Evolutionary conservation across 2,329 filamentous ascomycete species (phyloP).

Genomic region (Pseudogymnoascus sp.): DNA sequence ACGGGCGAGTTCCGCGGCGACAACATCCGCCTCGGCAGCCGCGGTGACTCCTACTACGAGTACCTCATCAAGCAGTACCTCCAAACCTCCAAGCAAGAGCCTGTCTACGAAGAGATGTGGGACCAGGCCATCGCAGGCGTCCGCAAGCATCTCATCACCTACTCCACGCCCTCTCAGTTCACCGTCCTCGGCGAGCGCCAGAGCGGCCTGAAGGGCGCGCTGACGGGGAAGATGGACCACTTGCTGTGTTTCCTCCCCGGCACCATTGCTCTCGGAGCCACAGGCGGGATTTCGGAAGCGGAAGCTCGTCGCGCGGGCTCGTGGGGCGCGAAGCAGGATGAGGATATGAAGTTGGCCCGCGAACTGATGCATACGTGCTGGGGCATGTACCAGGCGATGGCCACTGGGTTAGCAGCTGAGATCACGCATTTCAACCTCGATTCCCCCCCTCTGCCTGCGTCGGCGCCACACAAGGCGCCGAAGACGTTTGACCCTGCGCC

Average conservation of each 20-base stretch:
- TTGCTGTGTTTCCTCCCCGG: slow-evolving; percentile 96
- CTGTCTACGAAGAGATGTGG: slow-evolving; percentile 89
- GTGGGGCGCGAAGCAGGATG: slow-evolving; percentile 75
- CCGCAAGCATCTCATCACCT: slow-evolving; percentile 86
- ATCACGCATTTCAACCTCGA: slow-evolving; percentile 84
- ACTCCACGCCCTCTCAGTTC: slow-evolving; percentile 69
- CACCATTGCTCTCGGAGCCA: slow-evolving; percentile 83
- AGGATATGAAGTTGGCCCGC: slow-evolving; percentile 76
- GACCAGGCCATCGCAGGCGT: slow-evolving; percentile 75
- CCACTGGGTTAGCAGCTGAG: slow-evolving; percentile 86
- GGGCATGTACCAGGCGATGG: slow-evolving; percentile 90
- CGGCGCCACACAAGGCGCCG: slow-evolving; percentile 41
- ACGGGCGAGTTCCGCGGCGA: slow-evolving; percentile 70
- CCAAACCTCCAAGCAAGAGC: slow-evolving; percentile 81
- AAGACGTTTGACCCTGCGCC: slow-evolving; percentile 45
- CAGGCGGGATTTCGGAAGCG: slow-evolving; percentile 65
- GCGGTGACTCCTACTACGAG: slow-evolving; percentile 97
- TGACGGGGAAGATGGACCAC: slow-evolving; percentile 95
- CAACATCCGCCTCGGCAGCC: slow-evolving; percentile 86
- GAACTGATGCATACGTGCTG: slow-evolving; percentile 97
- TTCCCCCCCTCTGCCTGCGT: slow-evolving; percentile 56
- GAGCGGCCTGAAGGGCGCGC: slow-evolving; percentile 53
- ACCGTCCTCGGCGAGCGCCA: slow-evolving; percentile 89
- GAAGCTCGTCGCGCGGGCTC: slow-evolving; percentile 63
- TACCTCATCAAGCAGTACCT: slow-evolving; percentile 98